Conservation (phyloP, 768 basidiomycete genomes). For the Tulasnella sp. region DNA sequence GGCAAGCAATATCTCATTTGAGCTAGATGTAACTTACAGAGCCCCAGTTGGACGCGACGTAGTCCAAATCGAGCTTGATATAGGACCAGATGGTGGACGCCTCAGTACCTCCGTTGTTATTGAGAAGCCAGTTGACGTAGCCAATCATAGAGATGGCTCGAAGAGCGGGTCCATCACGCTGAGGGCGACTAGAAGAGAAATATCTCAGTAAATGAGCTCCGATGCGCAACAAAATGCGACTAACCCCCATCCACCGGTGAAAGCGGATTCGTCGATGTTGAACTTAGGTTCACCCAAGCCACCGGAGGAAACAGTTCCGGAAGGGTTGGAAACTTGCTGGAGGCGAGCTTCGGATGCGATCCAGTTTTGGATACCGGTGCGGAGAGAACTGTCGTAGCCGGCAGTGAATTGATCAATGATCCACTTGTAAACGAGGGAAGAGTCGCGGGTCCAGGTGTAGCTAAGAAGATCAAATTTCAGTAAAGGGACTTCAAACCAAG, state of each 20-base stretch:
- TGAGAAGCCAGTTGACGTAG: constrained; percentile 57
- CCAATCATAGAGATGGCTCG: constrained; percentile 57
- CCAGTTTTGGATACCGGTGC: constrained; percentile 45
- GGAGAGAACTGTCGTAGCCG: constrained; percentile 40
- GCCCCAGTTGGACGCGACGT: constrained; percentile 61
- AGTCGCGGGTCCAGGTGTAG: constrained; percentile 70
- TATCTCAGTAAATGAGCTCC: neutral
- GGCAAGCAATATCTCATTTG: neutral
- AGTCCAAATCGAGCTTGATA: constrained; percentile 62
- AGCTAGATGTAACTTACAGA: constrained; percentile 4
- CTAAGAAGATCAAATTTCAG: constrained; percentile 34
- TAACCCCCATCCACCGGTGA: constrained; percentile 30
- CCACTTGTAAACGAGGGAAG: constrained; percentile 31
- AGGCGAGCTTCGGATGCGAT: constrained; percentile 42
- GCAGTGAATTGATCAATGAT: constrained; percentile 40
- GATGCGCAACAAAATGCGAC: neutral
- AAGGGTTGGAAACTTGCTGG: constrained; percentile 60
- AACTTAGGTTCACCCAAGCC: constrained; percentile 83
- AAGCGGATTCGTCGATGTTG: constrained; percentile 49
- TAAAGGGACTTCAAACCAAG: neutral
- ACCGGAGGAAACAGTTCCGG: constrained; percentile 49
- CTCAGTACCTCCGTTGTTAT: constrained; percentile 41
- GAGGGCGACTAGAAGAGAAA: neutral
- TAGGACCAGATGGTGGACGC: constrained; percentile 52
- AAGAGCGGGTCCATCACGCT: constrained; percentile 58